These are phyloP conservation scores for Hura crepitans DNA, from an alignment of 441 rosid genomes.

Conservation along the genomic window DNA sequence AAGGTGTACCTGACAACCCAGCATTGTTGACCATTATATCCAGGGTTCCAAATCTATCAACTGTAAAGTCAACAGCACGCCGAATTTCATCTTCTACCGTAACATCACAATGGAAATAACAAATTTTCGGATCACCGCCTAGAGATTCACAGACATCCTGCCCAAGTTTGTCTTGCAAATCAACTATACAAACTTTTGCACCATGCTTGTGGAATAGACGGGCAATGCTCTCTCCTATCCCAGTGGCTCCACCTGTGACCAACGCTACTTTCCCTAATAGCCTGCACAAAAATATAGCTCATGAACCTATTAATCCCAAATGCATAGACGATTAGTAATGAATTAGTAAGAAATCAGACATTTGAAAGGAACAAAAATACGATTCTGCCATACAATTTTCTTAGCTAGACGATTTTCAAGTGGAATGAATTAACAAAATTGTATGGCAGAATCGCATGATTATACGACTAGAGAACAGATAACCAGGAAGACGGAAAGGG, in stretches of 20 bases:
- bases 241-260: constrained; percentile 81
- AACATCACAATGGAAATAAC: constrained; percentile 71
- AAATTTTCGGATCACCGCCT: constrained; percentile 32
- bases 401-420: too few relatives aligned
- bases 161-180: constrained; percentile 62
- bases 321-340: neutral
- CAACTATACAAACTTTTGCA: constrained; percentile 66
- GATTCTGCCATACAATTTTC: neutral
- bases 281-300: constrained; percentile 26
- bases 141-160: constrained; percentile 45
- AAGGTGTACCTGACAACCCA: constrained; percentile 56
- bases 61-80: constrained; percentile 53
- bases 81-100: constrained; percentile 56
- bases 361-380: neutral
- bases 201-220: constrained; percentile 73
- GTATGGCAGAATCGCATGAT: too few relatives aligned
- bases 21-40: constrained; percentile 90
- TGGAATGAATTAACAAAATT: too few relatives aligned
- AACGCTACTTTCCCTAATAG: constrained; percentile 68
- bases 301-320: neutral
- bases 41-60: constrained; percentile 51
- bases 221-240: constrained; percentile 82
- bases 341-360: neutral
- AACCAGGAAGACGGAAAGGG: neutral
- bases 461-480: neutral